Evolutionary conservation across 768 basidiomycete genomes (phyloP).

Genomic region (Termitomyces sp.): DNA sequence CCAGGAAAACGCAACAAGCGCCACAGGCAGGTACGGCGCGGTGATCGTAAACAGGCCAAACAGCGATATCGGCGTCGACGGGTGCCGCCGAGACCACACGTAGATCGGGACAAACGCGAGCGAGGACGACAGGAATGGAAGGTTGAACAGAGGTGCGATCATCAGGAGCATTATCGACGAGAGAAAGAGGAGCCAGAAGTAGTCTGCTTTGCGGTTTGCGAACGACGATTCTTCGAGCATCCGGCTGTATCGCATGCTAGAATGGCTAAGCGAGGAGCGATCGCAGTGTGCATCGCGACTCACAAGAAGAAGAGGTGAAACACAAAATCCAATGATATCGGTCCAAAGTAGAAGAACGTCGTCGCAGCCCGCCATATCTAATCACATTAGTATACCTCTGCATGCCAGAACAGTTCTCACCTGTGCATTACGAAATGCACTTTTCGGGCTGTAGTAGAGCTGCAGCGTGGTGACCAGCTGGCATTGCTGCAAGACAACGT

Average conservation of each 20-base stretch:
- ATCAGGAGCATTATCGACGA: slow-evolving; percentile 83
- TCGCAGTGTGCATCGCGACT: slow-evolving; percentile 24
- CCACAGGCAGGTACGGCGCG: slow-evolving; percentile 91
- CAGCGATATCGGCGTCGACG: slow-evolving; percentile 90
- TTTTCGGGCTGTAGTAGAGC: slow-evolving; percentile 88
- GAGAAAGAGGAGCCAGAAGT: slow-evolving; percentile 88
- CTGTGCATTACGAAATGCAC: slow-evolving; percentile 78
- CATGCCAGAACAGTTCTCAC: slow-evolving; percentile 28
- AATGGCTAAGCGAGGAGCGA: neutral
- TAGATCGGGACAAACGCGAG: slow-evolving; percentile 96
- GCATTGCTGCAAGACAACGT: slow-evolving; percentile 62
- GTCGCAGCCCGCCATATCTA: slow-evolving; percentile 87
- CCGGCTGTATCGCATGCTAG: slow-evolving; percentile 92
- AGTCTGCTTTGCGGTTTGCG: slow-evolving; percentile 86
- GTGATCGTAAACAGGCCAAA: slow-evolving; percentile 94
- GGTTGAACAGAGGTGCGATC: slow-evolving; percentile 82
- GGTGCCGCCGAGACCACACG: slow-evolving; percentile 93
- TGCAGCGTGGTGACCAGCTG: slow-evolving; percentile 87
- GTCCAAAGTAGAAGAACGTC: slow-evolving; percentile 95
- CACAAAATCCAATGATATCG: slow-evolving; percentile 87
- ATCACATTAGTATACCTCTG: neutral
- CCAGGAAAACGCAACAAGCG: slow-evolving; percentile 86
- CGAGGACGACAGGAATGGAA: slow-evolving; percentile 90
- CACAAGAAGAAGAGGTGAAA: slow-evolving; percentile 99
- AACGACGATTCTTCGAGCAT: slow-evolving; percentile 98